Evolutionary conservation across 768 basidiomycete genomes (phyloP).

Genomic region (Nidularia pulvinata): DNA sequence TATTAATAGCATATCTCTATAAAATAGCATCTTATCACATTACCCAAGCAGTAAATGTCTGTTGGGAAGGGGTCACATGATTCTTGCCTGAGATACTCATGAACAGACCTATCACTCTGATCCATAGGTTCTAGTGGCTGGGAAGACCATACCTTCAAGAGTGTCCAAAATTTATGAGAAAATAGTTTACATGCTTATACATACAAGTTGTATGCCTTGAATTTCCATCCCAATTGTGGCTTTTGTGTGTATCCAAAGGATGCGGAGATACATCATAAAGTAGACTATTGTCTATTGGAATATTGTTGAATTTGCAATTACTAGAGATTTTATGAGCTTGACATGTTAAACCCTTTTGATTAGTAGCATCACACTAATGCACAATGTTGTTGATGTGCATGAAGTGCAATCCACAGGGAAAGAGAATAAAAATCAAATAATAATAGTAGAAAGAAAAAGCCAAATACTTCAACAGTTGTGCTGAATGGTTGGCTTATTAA

Average conservation of each 20-base stretch:
- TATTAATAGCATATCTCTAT: background rate
- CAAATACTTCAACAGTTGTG: no score
- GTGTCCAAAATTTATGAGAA: constrained; percentile 22
- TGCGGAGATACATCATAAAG: constrained; percentile 1
- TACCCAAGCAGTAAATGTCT: constrained; percentile 23
- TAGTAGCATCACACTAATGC: constrained; percentile 8
- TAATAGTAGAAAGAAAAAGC: no score
- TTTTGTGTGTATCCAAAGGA: constrained; percentile 8
- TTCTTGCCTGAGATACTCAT: constrained; percentile 14
- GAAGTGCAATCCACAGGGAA: constrained; percentile 11
- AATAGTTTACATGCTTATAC: constrained; percentile 18
- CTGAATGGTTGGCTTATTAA: no score
- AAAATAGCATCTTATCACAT: constrained; percentile 3
- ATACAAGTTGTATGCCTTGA: constrained; percentile 8
- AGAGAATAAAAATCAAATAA: no score
- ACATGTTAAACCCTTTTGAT: constrained; percentile 7
- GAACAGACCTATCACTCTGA: constrained; percentile 16
- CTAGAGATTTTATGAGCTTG: constrained; percentile 11
- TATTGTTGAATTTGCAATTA: no score
- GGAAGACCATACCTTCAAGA: constrained; percentile 6
- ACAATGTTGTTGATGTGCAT: constrained; percentile 12
- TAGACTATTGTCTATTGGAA: constrained; percentile 8
- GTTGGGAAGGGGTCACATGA: constrained; percentile 25
- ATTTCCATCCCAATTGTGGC: constrained; percentile 1
- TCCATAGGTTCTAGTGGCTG: constrained; percentile 1